phyloP scores from a whole-genome alignment of 805 yeast species.

The Wickerhamiella kurtzmanii region DNA sequence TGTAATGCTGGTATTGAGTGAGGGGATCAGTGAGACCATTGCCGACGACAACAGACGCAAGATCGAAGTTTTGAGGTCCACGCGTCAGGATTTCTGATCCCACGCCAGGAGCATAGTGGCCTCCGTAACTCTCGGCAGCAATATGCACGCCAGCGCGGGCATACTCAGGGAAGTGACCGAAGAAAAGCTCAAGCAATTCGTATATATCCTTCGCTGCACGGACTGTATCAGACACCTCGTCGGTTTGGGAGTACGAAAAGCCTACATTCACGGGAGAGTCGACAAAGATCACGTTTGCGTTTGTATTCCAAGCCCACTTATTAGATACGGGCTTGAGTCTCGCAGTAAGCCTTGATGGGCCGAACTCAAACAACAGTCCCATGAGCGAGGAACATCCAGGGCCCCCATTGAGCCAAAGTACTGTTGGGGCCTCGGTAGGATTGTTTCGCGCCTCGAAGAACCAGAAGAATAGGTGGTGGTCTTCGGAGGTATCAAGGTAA shows the following conservation, averaged over 20 bases:
- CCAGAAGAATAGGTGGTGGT: slow-evolving; percentile 85
- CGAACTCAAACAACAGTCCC: slow-evolving; percentile 81
- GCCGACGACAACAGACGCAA: slow-evolving; percentile 74
- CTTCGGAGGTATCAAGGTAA: slow-evolving; percentile 47
- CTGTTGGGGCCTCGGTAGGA: slow-evolving; percentile 60
- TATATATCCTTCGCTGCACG: slow-evolving; percentile 85
- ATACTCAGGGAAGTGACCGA: slow-evolving; percentile 69
- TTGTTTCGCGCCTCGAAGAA: slow-evolving; percentile 83
- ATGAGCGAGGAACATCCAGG: slow-evolving; percentile 89
- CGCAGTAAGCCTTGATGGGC: slow-evolving; percentile 64
- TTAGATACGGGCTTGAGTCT: slow-evolving; percentile 45
- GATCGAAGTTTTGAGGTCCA: slow-evolving; percentile 38
- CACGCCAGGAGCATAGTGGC: slow-evolving; percentile 80
- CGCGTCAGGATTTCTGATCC: slow-evolving; percentile 38
- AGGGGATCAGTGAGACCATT: slow-evolving; percentile 84
- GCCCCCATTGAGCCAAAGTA: slow-evolving; percentile 89
- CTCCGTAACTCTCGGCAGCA: slow-evolving; percentile 89
- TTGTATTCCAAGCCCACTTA: slow-evolving; percentile 43
- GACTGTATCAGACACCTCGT: slow-evolving; percentile 41
- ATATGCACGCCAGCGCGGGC: slow-evolving; percentile 49
- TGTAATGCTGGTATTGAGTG: slow-evolving; percentile 62
- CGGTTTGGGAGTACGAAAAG: slow-evolving; percentile 56
- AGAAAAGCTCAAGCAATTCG: slow-evolving; percentile 70
- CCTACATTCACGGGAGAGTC: slow-evolving; percentile 95
- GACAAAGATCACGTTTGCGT: slow-evolving; percentile 77